phyloP scores from a whole-genome alignment of 2,329 filamentous ascomycete genomes.

The Penicillium sp. region DNA sequence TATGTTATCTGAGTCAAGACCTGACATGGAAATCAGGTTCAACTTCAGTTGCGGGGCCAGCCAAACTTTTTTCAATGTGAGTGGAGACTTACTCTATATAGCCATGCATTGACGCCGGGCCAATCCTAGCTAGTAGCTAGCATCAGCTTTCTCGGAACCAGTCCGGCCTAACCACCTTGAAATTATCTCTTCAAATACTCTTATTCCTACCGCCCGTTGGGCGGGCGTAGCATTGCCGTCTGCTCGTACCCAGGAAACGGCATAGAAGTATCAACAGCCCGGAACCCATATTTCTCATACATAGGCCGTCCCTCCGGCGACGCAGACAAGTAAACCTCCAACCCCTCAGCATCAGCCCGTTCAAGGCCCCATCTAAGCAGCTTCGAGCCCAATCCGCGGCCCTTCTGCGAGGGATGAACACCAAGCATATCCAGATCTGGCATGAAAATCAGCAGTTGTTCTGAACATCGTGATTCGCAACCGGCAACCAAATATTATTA shows the following conservation, averaged over 20 bases:
- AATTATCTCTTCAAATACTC: not conserved
- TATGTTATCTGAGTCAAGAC: too few relatives aligned
- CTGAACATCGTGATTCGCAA: too few relatives aligned
- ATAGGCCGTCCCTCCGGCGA: conserved; percentile 34
- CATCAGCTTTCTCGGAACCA: not conserved
- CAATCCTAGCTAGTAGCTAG: conserved; percentile 13
- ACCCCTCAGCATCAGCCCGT: conserved; percentile 33
- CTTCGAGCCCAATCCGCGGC: conserved; percentile 23
- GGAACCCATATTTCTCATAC: conserved; percentile 42
- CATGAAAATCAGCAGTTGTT: not conserved
- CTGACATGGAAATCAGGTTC: too few relatives aligned
- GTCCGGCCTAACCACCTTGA: conserved; percentile 14
- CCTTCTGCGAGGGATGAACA: conserved; percentile 24
- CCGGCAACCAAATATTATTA: not conserved
- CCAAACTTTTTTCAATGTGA: too few relatives aligned
- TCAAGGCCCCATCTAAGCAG: conserved; percentile 39
- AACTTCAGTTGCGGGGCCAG: too few relatives aligned
- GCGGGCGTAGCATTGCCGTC: conserved; percentile 19
- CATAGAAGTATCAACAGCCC: conserved; percentile 16
- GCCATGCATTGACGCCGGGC: conserved; percentile 15
- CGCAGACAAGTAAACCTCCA: conserved; percentile 39
- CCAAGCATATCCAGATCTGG: conserved; percentile 27
- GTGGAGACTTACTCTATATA: conserved; percentile 15
- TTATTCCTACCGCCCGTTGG: not conserved
- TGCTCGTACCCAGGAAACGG: conserved; percentile 18